Evolutionary conservation across 1,284 basidiomycete genomes (phyloP), one percentile per base, ranked within the genome.

Genomic region (Amylostereum chailletii): DNA sequence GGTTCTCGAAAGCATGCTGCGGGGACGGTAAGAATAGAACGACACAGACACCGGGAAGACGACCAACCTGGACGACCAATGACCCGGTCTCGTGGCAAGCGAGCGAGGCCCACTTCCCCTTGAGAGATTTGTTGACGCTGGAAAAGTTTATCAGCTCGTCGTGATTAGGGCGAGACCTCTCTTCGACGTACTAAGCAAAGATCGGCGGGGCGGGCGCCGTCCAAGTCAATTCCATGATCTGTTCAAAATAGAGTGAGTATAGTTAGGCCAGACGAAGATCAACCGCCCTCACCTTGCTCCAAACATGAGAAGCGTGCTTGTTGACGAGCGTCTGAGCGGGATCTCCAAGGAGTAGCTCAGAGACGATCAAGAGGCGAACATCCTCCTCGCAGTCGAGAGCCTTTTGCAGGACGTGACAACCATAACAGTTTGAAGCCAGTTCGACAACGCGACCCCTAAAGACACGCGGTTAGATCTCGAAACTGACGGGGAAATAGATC

Each of bases 71-170:
- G 46, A 89, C 86, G 42, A 89, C 86, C 30, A 90, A 74, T 19
- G 86, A 90, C 1, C 87, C 87, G 1, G 88, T 90, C 65, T 90
- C 88, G 59, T 90, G 87, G 59, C 88, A 90, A n/a, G 87, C 87
- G 42, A 90, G 73, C 9, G 86, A 77, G 0, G 87, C 87, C 87
- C 88, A 90, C 60, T 88, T 86, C 19, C 88, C 87, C 58, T 86
- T 84, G 54, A 90, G 68, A 2, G 87, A 86, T 57, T 82, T 85
- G 65, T 90, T 90, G 56, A 90, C 86, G 55, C 86, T 89, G 38
- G 19, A 49, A 5, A 34, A 44, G 31, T n/a, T 5, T 1, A 49
- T 54, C 3, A 59, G 53, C 30, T 29, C 27, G 26, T 6, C 19
- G 7, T 6, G 42, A 30, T 11, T 42, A 42, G 7, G 42, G 27